Evolutionary conservation across 495 filamentous ascomycete species (phyloP).

Genomic region (Penicillium manginii): DNA sequence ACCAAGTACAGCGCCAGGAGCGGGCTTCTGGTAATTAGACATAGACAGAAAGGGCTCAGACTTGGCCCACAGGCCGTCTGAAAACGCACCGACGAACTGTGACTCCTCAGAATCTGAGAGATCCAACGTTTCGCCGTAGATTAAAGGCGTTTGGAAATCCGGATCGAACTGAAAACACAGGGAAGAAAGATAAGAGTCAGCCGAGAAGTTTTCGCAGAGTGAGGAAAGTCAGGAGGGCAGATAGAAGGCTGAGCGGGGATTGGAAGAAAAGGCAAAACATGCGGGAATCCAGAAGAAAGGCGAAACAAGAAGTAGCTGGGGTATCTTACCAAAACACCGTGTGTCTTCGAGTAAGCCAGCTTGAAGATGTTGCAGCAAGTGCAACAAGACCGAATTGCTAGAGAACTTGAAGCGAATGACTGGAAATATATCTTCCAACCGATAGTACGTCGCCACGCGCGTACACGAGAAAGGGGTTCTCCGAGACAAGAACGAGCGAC

Average conservation of each 20-base stretch:
- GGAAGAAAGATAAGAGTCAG: slow-evolving; percentile 26
- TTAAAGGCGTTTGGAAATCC: slow-evolving; percentile 56
- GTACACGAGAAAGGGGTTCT: slow-evolving; percentile 35
- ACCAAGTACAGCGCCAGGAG: slow-evolving; percentile 47
- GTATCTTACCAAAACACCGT: slow-evolving; percentile 55
- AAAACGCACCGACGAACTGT: slow-evolving; percentile 48
- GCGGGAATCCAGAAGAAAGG: slow-evolving; percentile 28
- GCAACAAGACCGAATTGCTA: slow-evolving; percentile 50
- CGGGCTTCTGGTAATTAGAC: slow-evolving; percentile 54
- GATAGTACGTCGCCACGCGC: slow-evolving; percentile 42
- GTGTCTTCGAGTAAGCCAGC: slow-evolving; percentile 57
- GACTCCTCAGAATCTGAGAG: slow-evolving; percentile 56
- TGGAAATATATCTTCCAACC: slow-evolving; percentile 50
- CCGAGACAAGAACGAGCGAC: slow-evolving; percentile 52
- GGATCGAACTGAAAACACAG: slow-evolving; percentile 41
- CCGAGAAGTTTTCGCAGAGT: slow-evolving; percentile 15
- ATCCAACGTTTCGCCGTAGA: slow-evolving; percentile 57
- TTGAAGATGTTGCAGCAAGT: slow-evolving; percentile 56
- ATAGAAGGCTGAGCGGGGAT: slow-evolving; percentile 23
- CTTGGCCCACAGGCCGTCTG: slow-evolving; percentile 57
- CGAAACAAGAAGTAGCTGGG: slow-evolving; percentile 18
- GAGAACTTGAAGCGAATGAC: slow-evolving; percentile 56
- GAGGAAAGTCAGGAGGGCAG: slow-evolving; percentile 9
- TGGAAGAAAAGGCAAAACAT: slow-evolving; percentile 24
- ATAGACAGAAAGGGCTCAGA: slow-evolving; percentile 58